These are phyloP conservation scores for Otatea glauca DNA, from an alignment of 176 grass and related monocot species.

Conservation along the genomic window DNA sequence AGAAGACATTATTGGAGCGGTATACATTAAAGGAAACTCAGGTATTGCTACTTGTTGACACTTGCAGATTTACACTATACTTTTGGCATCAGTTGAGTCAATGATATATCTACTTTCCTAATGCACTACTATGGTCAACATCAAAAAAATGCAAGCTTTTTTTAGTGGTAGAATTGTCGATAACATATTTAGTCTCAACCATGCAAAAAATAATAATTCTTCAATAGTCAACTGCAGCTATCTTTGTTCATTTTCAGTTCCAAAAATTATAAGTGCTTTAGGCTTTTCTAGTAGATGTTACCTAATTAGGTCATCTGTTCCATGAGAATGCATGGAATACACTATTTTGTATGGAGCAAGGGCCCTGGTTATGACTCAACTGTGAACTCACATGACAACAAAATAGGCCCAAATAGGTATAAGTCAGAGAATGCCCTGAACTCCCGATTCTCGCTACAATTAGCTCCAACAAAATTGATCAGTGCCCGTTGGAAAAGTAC, in stretches of 20 bases:
- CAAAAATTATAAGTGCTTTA: neutral
- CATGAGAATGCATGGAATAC: neutral
- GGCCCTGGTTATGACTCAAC: neutral
- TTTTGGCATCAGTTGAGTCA: no score
- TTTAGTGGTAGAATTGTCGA: neutral
- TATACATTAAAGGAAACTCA: no score
- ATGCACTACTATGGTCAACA: neutral
- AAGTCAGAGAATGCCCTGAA: neutral
- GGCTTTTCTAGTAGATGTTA: neutral
- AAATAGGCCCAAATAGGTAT: neutral
- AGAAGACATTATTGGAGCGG: no score
- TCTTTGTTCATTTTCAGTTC: slow-evolving; percentile 34
- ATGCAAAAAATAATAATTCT: neutral
- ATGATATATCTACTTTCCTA: no score
- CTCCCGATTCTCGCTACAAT: neutral
- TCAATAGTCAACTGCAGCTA: neutral
- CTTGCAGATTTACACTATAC: no score
- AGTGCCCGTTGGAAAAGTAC: neutral
- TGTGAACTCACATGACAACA: neutral
- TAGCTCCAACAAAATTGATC: no score
- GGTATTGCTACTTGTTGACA: no score
- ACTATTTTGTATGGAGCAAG: neutral
- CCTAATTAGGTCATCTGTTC: neutral
- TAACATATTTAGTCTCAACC: neutral
- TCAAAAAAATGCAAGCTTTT: neutral